Conservation (phyloP, 2,329 filamentous ascomycete genomes). For the Alternaria metachromatica region DNA sequence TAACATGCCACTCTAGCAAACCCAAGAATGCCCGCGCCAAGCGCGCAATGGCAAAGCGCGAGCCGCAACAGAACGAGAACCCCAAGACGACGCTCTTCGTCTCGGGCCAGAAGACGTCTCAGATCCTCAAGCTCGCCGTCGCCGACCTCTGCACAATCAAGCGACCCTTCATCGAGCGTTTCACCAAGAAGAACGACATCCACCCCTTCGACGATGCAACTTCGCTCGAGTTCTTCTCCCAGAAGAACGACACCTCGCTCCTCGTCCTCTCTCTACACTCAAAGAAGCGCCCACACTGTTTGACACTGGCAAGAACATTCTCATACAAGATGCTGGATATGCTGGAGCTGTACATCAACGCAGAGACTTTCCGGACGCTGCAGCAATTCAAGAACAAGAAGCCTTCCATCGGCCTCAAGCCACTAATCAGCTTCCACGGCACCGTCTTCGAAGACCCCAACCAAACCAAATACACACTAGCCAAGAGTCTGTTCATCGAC, state of each 20-base stretch:
- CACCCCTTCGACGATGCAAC: constrained; percentile 91
- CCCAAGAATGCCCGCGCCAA: constrained; percentile 88
- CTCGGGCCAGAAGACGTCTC: constrained; percentile 83
- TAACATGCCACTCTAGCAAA: constrained; percentile 56
- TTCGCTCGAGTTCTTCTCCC: constrained; percentile 91
- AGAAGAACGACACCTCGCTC: constrained; percentile 92
- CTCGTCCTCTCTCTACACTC: constrained; percentile 83
- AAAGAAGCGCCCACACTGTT: constrained; percentile 93
- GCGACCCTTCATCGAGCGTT: constrained; percentile 83
- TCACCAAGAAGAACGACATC: constrained; percentile 95
- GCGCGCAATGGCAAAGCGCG: constrained; percentile 90
- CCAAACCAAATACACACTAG: constrained; percentile 78
- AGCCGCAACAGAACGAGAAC: constrained; percentile 87
- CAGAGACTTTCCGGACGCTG: constrained; percentile 72
- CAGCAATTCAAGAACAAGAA: constrained; percentile 73
- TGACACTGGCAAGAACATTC: constrained; percentile 85
- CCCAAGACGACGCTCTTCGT: constrained; percentile 90
- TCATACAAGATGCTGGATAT: constrained; percentile 90
- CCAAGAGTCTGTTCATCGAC: constrained; percentile 87
- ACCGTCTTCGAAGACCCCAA: constrained; percentile 85
- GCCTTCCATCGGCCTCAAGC: constrained; percentile 78
- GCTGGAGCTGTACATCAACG: constrained; percentile 86
- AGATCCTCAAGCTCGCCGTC: constrained; percentile 81
- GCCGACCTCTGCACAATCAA: constrained; percentile 86
- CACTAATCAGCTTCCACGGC: constrained; percentile 89